phyloP scores from a whole-genome alignment of 371 early-diverging fungal species.

The Haplosporangium sp. region DNA sequence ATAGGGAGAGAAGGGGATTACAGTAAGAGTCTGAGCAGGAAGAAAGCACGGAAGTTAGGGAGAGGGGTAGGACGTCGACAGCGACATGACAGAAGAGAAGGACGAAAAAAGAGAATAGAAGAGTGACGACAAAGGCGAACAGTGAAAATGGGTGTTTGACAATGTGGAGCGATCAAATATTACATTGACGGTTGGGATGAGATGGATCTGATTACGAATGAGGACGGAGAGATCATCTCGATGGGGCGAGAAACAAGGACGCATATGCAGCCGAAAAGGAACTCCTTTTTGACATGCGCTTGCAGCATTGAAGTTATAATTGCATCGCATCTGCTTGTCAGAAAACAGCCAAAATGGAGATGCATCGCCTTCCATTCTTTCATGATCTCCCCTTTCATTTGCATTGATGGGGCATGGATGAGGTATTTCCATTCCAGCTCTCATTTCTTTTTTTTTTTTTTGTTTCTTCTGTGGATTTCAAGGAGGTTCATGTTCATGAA shows the following conservation, averaged over 20 bases:
- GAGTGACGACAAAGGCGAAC: neutral
- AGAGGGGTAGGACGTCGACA: too few species aligned
- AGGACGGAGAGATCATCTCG: too few species aligned
- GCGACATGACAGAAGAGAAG: neutral
- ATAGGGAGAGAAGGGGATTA: neutral
- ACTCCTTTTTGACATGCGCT: too few species aligned
- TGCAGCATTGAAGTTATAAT: too few species aligned
- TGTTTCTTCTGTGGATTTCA: neutral
- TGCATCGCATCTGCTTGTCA: neutral
- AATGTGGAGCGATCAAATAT: too few species aligned
- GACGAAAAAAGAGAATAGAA: neutral
- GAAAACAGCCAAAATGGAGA: neutral
- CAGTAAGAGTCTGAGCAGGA: neutral
- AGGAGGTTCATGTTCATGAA: neutral
- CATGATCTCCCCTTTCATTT: neutral
- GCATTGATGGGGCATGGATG: neutral
- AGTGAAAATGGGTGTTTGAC: too few species aligned
- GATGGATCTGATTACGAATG: too few species aligned
- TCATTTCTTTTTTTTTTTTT: neutral
- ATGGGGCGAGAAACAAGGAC: too few species aligned
- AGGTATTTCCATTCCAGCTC: conserved; percentile 2
- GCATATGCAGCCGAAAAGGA: too few species aligned
- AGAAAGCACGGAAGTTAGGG: neutral
- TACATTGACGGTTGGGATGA: too few species aligned
- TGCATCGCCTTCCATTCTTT: neutral